phyloP scores from a whole-genome alignment of 805 yeast species.

The Saccharomyces paradoxus region DNA sequence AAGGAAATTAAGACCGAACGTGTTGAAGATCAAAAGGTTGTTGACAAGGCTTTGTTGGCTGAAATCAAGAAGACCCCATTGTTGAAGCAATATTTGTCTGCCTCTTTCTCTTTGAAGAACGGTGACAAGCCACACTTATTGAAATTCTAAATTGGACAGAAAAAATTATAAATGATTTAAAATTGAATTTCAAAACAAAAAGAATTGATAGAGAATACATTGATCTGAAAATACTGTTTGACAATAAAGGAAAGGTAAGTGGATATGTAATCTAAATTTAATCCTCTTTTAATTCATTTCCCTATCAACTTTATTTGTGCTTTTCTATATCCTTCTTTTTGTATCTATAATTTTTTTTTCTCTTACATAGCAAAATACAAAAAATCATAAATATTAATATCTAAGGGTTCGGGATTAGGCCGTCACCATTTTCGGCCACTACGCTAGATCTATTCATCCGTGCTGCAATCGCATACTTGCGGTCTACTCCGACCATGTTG shows the following conservation, averaged over 20 bases:
- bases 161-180: neutral
- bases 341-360: neutral
- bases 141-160: constrained; percentile 57
- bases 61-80: constrained; percentile 96
- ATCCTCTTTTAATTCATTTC: neutral
- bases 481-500: too few relatives aligned
- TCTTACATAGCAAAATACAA: neutral
- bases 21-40: constrained; percentile 91
- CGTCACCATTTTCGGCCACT: neutral
- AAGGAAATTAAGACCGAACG: constrained; percentile 91
- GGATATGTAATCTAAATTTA: neutral
- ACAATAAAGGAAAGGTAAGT: constrained; percentile 1
- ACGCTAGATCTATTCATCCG: too few relatives aligned
- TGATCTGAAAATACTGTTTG: constrained; percentile 2
- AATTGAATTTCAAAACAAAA: neutral
- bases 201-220: constrained; percentile 1
- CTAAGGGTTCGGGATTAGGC: neutral
- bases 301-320: neutral
- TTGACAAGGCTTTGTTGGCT: constrained; percentile 85
- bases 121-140: constrained; percentile 98
- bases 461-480: too few relatives aligned
- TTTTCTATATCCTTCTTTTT: neutral
- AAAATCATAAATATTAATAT: neutral
- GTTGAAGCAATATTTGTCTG: constrained; percentile 90
- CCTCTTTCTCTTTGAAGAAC: constrained; percentile 92